Evolutionary conservation across 768 basidiomycete species (phyloP).

Genomic region (Podaxis sp.): DNA sequence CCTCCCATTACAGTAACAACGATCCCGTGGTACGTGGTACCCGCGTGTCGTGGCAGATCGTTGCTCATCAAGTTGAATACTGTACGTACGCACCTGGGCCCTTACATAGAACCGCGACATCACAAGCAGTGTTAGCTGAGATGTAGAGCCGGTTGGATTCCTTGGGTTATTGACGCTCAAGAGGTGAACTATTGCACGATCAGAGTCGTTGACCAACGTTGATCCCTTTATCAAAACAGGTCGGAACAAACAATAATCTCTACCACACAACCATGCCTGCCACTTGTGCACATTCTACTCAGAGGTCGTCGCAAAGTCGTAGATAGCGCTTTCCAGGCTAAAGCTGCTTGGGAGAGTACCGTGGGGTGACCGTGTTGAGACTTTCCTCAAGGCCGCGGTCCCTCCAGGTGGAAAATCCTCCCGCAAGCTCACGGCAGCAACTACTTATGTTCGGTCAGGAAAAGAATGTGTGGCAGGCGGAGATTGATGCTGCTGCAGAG

Average conservation of each 20-base stretch:
- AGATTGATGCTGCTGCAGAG: constrained; percentile 99
- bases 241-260: constrained; percentile 81
- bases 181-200: constrained; percentile 62
- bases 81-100: constrained; percentile 77
- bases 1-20: constrained; percentile 87
- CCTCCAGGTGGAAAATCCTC: constrained; percentile 94
- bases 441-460: constrained; percentile 90
- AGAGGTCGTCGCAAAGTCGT: constrained; percentile 72
- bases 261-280: constrained; percentile 84
- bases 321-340: constrained; percentile 82
- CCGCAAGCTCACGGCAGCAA: constrained; percentile 92
- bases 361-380: constrained; percentile 95
- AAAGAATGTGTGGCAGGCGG: constrained; percentile 99
- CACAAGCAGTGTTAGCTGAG: constrained; percentile 71
- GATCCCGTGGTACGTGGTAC: constrained; percentile 77
- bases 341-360: constrained; percentile 89
- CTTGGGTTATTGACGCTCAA: constrained; percentile 89
- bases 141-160: constrained; percentile 86
- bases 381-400: constrained; percentile 98
- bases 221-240: constrained; percentile 34
- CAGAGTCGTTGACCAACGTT: constrained; percentile 4
- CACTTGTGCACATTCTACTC: constrained; percentile 83
- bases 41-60: not conserved
- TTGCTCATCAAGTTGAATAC: constrained; percentile 33
- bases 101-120: constrained; percentile 53